Evolutionary conservation across 108 stramenopile species (phyloP), one percentile per base, ranked within the genome.

Genomic region (Schizochytrium sp.): DNA sequence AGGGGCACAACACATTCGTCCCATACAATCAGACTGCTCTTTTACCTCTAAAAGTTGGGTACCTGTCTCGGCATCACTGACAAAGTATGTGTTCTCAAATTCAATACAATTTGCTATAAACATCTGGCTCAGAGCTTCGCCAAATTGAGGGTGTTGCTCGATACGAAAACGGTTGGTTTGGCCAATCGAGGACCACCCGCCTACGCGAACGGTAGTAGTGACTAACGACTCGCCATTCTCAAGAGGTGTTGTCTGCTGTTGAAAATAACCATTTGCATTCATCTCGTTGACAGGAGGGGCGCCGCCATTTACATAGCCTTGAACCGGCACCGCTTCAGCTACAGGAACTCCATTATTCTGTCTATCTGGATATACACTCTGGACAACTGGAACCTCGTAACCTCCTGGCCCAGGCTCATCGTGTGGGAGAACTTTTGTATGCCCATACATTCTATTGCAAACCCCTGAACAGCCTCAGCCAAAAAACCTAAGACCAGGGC

Each of bases 1-100:
- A 38, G 64, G 64, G 64, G 42, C 44, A 44, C 64, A 69, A 44
- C 64, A 69, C 64, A 69, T 69, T 38, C 64, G 64, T 44, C 44
- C 64, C 8, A 12, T 8, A 8, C 40, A 7, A 12, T 69, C 64
- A 7, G 64, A 69, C 3, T 15, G 40, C 1, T 69, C 64, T 7
- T 15, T 7, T 3, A 69, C 64, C 7, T 69, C 15, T 7, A 69
- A 2, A 7, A 69, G 64, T 38, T 7, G 64, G 42, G 28, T 44
- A 7, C 28, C 19, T 44, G 64, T 69, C 12, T 69, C 64, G 19
- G 64, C 64, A 69, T 69, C 64, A 7, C 40, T 8, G 42, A 69
- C 64, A 69, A 38, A 7, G 64, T 69, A 69, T 38, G 40, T 38
- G 28, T 69, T 69, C 44, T 7, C 0, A 38, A 69, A 44, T 69